phyloP scores from a whole-genome alignment of 768 basidiomycete species.

The Amanita exitialis region DNA sequence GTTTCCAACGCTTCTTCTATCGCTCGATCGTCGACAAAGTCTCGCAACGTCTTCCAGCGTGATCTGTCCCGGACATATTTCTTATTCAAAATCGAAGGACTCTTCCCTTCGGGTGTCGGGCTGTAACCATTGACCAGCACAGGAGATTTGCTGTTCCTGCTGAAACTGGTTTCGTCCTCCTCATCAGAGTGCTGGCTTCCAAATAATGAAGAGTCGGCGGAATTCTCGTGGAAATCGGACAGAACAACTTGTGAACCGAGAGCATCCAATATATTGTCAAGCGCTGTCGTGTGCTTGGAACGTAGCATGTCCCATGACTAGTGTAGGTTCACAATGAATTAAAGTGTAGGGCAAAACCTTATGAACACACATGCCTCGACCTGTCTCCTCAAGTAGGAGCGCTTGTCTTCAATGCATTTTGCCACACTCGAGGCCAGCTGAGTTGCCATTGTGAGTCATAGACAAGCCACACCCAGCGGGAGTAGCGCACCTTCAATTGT shows the following conservation, averaged over 20 bases:
- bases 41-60: conserved; percentile 74
- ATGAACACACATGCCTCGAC: conserved; percentile 38
- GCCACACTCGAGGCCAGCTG: conserved; percentile 63
- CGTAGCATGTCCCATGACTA: conserved; percentile 69
- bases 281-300: conserved; percentile 45
- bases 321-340: neutral
- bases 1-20: conserved; percentile 69
- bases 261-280: conserved; percentile 65
- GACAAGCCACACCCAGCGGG: neutral
- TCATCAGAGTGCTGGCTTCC: conserved; percentile 50
- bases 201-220: conserved; percentile 67
- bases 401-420: conserved; percentile 66
- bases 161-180: neutral
- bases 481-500: conserved; percentile 54
- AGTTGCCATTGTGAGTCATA: neutral
- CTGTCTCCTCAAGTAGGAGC: conserved; percentile 45
- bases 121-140: neutral
- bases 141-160: neutral
- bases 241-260: conserved; percentile 68
- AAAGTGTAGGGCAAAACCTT: neutral
- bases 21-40: conserved; percentile 78
- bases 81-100: conserved; percentile 3
- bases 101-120: neutral
- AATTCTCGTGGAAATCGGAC: conserved; percentile 61
- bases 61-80: conserved; percentile 33